These are phyloP conservation scores for Xylariales sp. DNA, from an alignment of 2,329 filamentous ascomycete species.

Conservation along the genomic window DNA sequence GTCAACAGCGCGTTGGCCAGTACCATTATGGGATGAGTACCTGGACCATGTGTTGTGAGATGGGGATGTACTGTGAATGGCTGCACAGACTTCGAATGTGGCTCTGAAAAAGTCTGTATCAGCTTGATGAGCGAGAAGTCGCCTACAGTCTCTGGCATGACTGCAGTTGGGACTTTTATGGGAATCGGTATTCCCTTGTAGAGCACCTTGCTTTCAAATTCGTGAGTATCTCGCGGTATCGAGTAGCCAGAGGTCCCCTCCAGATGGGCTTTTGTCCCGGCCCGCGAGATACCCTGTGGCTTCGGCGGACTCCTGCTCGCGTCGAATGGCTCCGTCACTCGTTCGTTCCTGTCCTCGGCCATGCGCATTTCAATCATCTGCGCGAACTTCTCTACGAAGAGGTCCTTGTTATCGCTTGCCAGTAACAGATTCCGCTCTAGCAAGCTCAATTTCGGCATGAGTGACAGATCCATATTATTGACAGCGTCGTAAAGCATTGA, in stretches of 20 bases:
- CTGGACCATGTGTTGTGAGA: conserved; percentile 83
- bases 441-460: conserved; percentile 80
- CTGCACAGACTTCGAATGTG: conserved; percentile 77
- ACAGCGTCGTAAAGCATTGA: conserved; percentile 86
- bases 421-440: conserved; percentile 84
- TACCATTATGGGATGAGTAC: conserved; percentile 91
- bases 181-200: conserved; percentile 97
- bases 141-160: conserved; percentile 92
- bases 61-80: conserved; percentile 85
- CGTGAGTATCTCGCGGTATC: conserved; percentile 89
- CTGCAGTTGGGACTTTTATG: conserved; percentile 89
- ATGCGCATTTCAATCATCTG: conserved; percentile 84
- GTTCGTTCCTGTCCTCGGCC: conserved; percentile 53
- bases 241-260: conserved; percentile 63
- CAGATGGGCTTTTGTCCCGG: conserved; percentile 59
- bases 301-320: conserved; percentile 44
- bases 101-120: conserved; percentile 85
- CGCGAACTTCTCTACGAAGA: conserved; percentile 97
- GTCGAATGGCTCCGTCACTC: conserved; percentile 38
- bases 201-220: conserved; percentile 91
- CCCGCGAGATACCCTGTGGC: conserved; percentile 48
- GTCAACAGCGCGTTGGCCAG: conserved; percentile 92
- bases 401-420: conserved; percentile 86
- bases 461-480: conserved; percentile 92
- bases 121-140: conserved; percentile 97